Conservation (phyloP, 805 yeast species). For the Pichia kluyveri region DNA sequence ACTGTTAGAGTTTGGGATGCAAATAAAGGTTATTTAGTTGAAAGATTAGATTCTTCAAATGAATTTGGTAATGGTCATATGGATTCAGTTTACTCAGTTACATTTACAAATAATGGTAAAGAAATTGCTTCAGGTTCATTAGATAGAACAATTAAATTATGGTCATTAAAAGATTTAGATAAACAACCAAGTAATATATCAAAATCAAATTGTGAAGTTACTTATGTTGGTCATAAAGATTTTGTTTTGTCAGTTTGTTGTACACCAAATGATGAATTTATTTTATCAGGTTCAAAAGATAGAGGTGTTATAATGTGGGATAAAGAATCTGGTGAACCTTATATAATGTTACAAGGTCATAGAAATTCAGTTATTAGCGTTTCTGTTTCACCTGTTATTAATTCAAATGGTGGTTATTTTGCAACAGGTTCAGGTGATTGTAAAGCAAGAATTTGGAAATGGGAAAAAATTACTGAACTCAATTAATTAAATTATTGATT, state of each 20-base stretch:
- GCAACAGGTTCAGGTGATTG: constrained; percentile 98
- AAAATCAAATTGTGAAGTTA: constrained; percentile 68
- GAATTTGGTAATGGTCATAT: constrained; percentile 89
- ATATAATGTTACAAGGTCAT: constrained; percentile 94
- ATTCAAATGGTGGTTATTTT: constrained; percentile 63
- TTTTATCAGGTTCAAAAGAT: constrained; percentile 91
- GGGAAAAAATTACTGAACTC: constrained; percentile 35
- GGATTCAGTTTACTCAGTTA: constrained; percentile 92
- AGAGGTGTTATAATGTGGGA: constrained; percentile 98
- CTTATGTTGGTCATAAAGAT: constrained; percentile 94
- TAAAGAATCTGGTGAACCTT: constrained; percentile 80
- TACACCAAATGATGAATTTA: constrained; percentile 86
- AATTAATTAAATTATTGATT: background rate
- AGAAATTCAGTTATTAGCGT: constrained; percentile 92
- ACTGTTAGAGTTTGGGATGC: constrained; percentile 97
- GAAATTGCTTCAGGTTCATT: constrained; percentile 92
- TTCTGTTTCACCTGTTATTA: constrained; percentile 76
- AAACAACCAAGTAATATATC: constrained; percentile 35
- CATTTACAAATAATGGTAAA: constrained; percentile 83
- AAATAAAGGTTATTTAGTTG: constrained; percentile 82
- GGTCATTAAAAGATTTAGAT: constrained; percentile 69
- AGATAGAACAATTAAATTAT: constrained; percentile 90
- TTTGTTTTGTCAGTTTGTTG: constrained; percentile 91
- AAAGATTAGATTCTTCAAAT: constrained; percentile 82
- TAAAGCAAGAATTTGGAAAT: constrained; percentile 94